Conservation (phyloP, 495 filamentous ascomycete species). For the Podospora comata region DNA sequence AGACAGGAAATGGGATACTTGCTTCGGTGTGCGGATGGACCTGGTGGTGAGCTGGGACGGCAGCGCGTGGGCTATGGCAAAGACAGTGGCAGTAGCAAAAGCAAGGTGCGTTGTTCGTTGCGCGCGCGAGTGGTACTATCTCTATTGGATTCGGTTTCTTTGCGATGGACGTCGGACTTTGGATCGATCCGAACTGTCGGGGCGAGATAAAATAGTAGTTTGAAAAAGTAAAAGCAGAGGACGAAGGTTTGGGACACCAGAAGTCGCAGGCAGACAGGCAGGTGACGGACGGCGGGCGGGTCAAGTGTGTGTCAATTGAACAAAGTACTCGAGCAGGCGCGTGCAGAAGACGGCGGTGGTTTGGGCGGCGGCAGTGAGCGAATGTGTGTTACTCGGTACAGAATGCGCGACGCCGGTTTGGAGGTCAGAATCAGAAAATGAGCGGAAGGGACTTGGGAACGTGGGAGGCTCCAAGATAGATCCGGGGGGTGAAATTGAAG, state of each 20-base stretch:
- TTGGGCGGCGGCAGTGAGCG: neutral
- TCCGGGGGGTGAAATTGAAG: constrained; percentile 26
- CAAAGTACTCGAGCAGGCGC: neutral
- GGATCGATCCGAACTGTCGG: neutral
- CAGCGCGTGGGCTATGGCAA: neutral
- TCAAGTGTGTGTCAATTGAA: constrained; percentile 3
- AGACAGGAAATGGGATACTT: constrained; percentile 1
- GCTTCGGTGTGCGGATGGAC: neutral
- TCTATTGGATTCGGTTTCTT: neutral
- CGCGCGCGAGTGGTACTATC: neutral
- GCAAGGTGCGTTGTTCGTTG: neutral
- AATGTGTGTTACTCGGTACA: constrained; percentile 7
- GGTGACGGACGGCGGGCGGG: neutral
- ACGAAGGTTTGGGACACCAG: constrained; percentile 1
- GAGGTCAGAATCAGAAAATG: constrained; percentile 10
- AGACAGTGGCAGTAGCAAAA: neutral
- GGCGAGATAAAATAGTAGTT: constrained; percentile 7
- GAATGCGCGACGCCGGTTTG: constrained; percentile 9
- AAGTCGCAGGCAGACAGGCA: constrained; percentile 1
- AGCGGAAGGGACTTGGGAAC: constrained; percentile 13
- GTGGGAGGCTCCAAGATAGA: constrained; percentile 13
- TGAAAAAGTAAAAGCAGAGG: constrained; percentile 1
- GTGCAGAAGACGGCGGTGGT: neutral
- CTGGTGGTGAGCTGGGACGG: neutral
- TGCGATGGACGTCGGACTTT: neutral